Base-by-base conservation (phyloP, 1,139 yeast species). In the Hemisphaericaspora xylofermentans region DNA sequence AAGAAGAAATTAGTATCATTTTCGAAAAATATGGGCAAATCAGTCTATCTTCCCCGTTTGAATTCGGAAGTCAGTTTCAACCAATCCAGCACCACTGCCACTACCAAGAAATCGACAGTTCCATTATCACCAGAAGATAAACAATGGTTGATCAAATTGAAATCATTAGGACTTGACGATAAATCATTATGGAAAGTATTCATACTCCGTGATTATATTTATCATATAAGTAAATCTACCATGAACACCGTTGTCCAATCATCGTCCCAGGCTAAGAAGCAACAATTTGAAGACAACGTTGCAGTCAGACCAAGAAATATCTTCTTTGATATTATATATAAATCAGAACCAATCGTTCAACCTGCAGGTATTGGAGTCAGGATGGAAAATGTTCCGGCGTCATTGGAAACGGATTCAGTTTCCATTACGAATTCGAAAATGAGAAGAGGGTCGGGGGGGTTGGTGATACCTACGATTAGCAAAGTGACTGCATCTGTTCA, bases 181-280 rank as follows among this genome's bases (percentile, higher is more conserved):
- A 74, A 70, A 12, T 95, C 89, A 39, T 56, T 88, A 17, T 91
- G 98, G 98, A 93, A 91, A 60, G 66, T 93, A 6, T 80, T 82
- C 28, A 76, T 77, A 8, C 56, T 88, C 39, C 70, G 91, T 43
- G 83, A 82, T 34, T 87, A 88, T 52, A 75, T 89, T 6, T 73
- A 14, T 35, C 40, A 29, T 32, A 29, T 30, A 49, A 12, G 47
- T 51, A 27, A 49, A 54, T 32, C 45, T 60, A 2, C 25, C 16
- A 31, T 25, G 49, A 53, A 8, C 36, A 25, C 16, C 15, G n/a
- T n/a, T n/a, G n/a, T n/a, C 22, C 8, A 12, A 4, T 2, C 9
- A n/a, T 6, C 24, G 31, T 14, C 19, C 5, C 28, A 6, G 12
- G 12, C 10, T 9, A 26, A 26, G 29, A 26, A 9, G 13, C 15